Percentiles rank a stretch among this genome's conserved stretches.
These are phyloP conservation scores for Xylaria bambusicola DNA, from an alignment of 495 filamentous ascomycete genomes.

Conservation along the genomic window DNA sequence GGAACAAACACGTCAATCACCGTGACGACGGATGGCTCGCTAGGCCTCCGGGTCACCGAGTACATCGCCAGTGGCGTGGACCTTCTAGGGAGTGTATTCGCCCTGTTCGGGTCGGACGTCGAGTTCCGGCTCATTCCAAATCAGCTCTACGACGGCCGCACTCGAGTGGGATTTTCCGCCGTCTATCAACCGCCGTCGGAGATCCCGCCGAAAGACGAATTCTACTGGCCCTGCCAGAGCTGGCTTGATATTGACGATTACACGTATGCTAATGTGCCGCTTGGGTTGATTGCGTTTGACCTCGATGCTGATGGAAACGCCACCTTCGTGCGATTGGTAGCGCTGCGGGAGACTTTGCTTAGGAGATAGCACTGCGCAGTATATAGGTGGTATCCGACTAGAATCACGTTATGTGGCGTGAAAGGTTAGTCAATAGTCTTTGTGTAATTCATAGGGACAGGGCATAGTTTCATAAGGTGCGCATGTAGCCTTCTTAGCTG, in stretches of 20 bases:
- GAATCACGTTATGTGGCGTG: too few relatives aligned
- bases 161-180: conserved; percentile 6
- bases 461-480: too few relatives aligned
- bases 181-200: conserved; percentile 23
- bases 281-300: conserved; percentile 40
- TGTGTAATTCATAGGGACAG: too few relatives aligned
- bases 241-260: conserved; percentile 15
- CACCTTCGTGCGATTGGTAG: conserved; percentile 28
- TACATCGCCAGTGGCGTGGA: conserved; percentile 44
- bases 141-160: not conserved
- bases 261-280: conserved; percentile 29
- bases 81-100: conserved; percentile 16
- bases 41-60: conserved; percentile 32
- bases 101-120: conserved; percentile 18
- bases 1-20: conserved; percentile 33
- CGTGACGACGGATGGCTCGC: conserved; percentile 11
- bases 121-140: conserved; percentile 32
- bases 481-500: too few relatives aligned
- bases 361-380: too few relatives aligned
- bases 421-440: too few relatives aligned
- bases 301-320: conserved; percentile 36
- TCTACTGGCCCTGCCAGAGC: conserved; percentile 24
- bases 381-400: too few relatives aligned
- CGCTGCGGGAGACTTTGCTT: conserved; percentile 24
- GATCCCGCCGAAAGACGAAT: conserved; percentile 4